Evolutionary conservation across 2,329 filamentous ascomycete species (phyloP).

Genomic region (Blastomyces emzantsi): DNA sequence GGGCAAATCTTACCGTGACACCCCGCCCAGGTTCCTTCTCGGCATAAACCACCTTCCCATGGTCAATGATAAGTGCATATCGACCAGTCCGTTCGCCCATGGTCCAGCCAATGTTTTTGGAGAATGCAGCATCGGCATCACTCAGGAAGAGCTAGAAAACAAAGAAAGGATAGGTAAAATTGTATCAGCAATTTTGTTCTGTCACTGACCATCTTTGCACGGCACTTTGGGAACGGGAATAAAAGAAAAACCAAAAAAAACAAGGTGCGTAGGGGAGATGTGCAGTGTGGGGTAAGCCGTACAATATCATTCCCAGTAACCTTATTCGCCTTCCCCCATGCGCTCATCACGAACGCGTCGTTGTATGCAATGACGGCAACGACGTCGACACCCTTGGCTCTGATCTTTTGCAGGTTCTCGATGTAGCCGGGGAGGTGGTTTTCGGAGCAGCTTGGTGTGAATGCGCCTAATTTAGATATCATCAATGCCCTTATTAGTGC

Average conservation of each 20-base stretch:
- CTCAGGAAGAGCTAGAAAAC: slow-evolving; percentile 59
- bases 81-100: slow-evolving; percentile 64
- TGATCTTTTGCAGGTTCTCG: slow-evolving; percentile 58
- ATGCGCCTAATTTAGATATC: slow-evolving; percentile 49
- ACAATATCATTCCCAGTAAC: slow-evolving; percentile 63
- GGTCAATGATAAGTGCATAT: slow-evolving; percentile 71
- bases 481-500: neutral
- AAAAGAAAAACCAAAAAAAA: no score
- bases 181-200: slow-evolving; percentile 8
- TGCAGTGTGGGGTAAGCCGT: slow-evolving; percentile 21
- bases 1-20: slow-evolving; percentile 20
- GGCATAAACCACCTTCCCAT: slow-evolving; percentile 75
- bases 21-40: slow-evolving; percentile 52
- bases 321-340: slow-evolving; percentile 81
- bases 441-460: slow-evolving; percentile 79
- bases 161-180: slow-evolving; percentile 1
- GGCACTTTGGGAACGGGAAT: no score
- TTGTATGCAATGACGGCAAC: slow-evolving; percentile 77
- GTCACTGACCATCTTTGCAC: neutral
- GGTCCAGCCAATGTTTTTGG: slow-evolving; percentile 68
- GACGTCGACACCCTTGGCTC: slow-evolving; percentile 71
- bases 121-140: slow-evolving; percentile 64
- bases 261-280: neutral
- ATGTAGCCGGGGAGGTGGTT: slow-evolving; percentile 76
- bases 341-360: slow-evolving; percentile 79